Base-by-base conservation (phyloP, 768 basidiomycete species). In the Lactarius evosmus region DNA sequence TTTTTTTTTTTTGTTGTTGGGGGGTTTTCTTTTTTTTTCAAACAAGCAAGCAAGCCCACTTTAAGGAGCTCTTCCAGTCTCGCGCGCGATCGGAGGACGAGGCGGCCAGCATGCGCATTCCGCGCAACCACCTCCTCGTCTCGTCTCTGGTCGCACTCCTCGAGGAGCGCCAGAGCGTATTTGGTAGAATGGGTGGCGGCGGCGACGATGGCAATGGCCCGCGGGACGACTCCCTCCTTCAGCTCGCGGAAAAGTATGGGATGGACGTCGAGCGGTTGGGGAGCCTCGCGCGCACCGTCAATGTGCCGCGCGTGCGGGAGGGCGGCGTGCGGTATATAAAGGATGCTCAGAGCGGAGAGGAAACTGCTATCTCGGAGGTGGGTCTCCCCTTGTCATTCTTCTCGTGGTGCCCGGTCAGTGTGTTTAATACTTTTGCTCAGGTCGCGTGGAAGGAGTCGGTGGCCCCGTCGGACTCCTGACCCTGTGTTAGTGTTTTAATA, bases 281-380 rank as follows among this genome's bases (percentile, higher is more conserved):
- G 55, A 77, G 73, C 22, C 69, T 93, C 22, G 77, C 82, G 32
- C 76, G 77, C 61, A 79, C 80, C 71, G 81, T 93, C 70, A 90
- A 78, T 69, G 84, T 81, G 53, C 88, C 89, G 16, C 88, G 85
- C 71, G 76, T 88, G 7, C 78, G 81, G 53, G 75, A 77, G 58
- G 76, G 74, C 2, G 78, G 14, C 27, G 33, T 25, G 2, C 58
- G 44, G 44, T 55, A 55, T 41, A 51, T 64, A 17, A 54, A 25
- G 27, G 63, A 55, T 8, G 40, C 51, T 17, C 44, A 82, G 62
- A 79, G 84, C 19, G 88, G 88, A 2, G 79, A 84, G 56, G 86
- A 86, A 67, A 76, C 70, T 44, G 67, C 79, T 14, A 79, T 78
- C 33, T 81, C 79, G 74, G 77, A 74, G 76, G 88, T 85, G 66